Evolutionary conservation across 257 asterid species (phyloP).

Genomic region (Ligustrum vulgare): DNA sequence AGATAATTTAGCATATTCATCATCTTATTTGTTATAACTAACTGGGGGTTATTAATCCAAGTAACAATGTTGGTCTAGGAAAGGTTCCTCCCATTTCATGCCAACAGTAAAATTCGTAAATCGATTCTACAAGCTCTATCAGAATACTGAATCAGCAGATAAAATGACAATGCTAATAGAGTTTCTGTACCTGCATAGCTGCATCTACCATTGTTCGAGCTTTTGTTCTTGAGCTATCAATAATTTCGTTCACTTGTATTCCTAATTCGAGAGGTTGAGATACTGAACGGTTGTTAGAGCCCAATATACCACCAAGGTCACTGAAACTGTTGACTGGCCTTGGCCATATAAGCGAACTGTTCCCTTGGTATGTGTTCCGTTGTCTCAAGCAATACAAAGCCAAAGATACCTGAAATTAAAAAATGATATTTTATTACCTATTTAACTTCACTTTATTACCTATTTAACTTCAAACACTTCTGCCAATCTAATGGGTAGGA

Average conservation of each 20-base stretch:
- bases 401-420: conserved; percentile 59
- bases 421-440: conserved; percentile 3
- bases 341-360: conserved; percentile 42
- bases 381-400: conserved; percentile 70
- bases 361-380: conserved; percentile 75
- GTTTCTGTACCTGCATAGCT: conserved; percentile 70
- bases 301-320: conserved; percentile 40
- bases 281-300: conserved; percentile 40
- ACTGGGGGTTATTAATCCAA: not conserved
- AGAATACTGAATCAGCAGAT: not conserved
- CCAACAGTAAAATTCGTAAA: not conserved
- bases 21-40: not conserved
- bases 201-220: conserved; percentile 82
- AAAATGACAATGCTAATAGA: not conserved
- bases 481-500: not conserved
- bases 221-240: conserved; percentile 73
- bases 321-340: conserved; percentile 39
- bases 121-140: not conserved
- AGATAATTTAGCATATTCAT: not conserved
- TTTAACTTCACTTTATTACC: conserved; percentile 14
- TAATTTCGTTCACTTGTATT: conserved; percentile 63
- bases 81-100: not conserved
- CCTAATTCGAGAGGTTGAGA: conserved; percentile 60
- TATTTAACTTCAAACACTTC: conserved; percentile 14
- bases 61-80: not conserved